A percentile compares a stretch with the other conserved stretches of the same genome.
phyloP scores from a whole-genome alignment of 1,284 basidiomycete genomes.

The Microbotryum intermedium region DNA sequence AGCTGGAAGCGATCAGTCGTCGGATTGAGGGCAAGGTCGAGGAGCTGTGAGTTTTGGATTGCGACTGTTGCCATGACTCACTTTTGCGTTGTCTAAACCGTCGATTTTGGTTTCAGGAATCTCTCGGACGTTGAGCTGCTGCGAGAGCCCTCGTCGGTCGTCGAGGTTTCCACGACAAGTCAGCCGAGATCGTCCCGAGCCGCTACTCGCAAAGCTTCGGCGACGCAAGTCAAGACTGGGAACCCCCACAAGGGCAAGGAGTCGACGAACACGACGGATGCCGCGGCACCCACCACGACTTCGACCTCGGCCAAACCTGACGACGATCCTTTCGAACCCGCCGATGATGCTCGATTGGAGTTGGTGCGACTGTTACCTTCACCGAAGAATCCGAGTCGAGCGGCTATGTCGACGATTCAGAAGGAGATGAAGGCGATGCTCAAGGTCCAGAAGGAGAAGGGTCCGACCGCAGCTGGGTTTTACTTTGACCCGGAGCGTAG shows the following conservation, averaged over 20 bases:
- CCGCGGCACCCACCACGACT: not conserved
- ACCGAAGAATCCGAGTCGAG: conserved; percentile 14
- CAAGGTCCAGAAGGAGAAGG: conserved; percentile 12
- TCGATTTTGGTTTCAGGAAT: not conserved
- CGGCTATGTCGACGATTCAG: conserved; percentile 10
- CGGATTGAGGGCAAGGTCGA: conserved; percentile 9
- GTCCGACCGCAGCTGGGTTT: conserved; percentile 19
- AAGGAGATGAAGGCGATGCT: conserved; percentile 25
- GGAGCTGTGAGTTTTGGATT: conserved; percentile 2
- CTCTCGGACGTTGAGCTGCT: conserved; percentile 21
- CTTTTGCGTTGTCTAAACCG: not conserved
- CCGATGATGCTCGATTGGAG: conserved; percentile 8
- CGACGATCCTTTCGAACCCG: conserved; percentile 17
- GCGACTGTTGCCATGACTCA: not conserved
- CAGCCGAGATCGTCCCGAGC: not conserved
- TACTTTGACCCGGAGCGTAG: conserved; percentile 29
- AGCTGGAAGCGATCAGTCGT: conserved; percentile 18
- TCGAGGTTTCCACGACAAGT: not conserved
- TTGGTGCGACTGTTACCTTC: conserved; percentile 24
- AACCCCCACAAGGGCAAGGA: not conserved
- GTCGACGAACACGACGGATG: not conserved
- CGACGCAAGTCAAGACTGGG: not conserved
- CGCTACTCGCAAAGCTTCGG: not conserved
- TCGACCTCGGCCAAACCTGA: too few species aligned
- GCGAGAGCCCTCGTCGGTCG: conserved; percentile 4